Percentiles rank a stretch among this genome's conserved stretches.
phyloP scores from a whole-genome alignment of 257 asterid genomes.

The Nicotiana otophora region DNA sequence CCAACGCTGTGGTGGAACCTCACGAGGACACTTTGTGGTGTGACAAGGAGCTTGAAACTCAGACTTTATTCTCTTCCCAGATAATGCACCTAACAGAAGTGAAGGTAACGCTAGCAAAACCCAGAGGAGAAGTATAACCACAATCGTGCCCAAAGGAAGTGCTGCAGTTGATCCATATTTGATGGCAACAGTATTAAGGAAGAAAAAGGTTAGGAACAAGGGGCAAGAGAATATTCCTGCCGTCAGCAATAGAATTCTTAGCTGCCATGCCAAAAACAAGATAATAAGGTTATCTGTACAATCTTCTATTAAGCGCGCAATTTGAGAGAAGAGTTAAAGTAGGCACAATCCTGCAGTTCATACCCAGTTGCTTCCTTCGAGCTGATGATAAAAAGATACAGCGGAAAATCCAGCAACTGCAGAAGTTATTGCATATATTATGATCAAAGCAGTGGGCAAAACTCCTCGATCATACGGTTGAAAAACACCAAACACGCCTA shows the following conservation, averaged over 20 bases:
- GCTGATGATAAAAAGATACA: conserved; percentile 16
- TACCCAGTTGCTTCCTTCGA: conserved; percentile 23
- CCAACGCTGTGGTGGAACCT: conserved; percentile 18
- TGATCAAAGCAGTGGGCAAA: conserved; percentile 7
- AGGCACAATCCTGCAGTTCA: neutral
- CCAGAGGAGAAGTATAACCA: conserved; percentile 16
- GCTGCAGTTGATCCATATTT: conserved; percentile 20
- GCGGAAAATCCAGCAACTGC: conserved; percentile 18
- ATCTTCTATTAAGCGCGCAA: neutral
- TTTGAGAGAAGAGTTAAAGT: neutral
- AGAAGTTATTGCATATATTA: conserved; percentile 10
- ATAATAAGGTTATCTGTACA: neutral
- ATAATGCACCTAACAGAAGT: conserved; percentile 12
- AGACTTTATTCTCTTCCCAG: conserved; percentile 5
- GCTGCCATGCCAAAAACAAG: conserved; percentile 9
- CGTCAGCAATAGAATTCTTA: conserved; percentile 10
- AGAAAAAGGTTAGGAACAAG: conserved; percentile 10
- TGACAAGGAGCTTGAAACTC: conserved; percentile 20
- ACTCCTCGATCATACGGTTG: conserved; percentile 23
- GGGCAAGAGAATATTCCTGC: conserved; percentile 23
- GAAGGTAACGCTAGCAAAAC: conserved; percentile 16
- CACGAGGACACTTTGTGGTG: conserved; percentile 21
- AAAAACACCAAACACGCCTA: conserved; percentile 24
- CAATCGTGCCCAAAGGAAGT: conserved; percentile 16
- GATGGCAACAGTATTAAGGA: conserved; percentile 17